Conservation (phyloP, 1,284 basidiomycete genomes). For the Pseudozyma flocculosa region DNA sequence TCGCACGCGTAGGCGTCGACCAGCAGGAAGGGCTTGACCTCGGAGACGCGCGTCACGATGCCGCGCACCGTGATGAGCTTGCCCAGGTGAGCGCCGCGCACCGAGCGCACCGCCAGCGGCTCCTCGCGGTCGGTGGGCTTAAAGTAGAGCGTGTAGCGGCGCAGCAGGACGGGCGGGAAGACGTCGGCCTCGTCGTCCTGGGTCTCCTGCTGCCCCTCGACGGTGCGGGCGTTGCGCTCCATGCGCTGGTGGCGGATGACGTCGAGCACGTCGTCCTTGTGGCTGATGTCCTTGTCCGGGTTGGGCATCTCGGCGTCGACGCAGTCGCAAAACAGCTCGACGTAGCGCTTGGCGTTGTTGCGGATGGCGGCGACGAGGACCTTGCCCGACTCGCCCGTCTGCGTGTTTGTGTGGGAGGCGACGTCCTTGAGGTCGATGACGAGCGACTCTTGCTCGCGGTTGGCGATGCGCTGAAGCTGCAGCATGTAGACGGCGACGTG, state of each 20-base stretch:
- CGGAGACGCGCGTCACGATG: conserved; percentile 96
- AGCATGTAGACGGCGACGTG: conserved; percentile 76
- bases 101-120: conserved; percentile 81
- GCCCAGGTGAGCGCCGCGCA: conserved; percentile 81
- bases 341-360: conserved; percentile 85
- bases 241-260: conserved; percentile 72
- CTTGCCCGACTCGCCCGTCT: conserved; percentile 26
- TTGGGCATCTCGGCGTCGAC: conserved; percentile 71
- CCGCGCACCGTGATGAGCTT: conserved; percentile 92
- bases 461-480: conserved; percentile 89
- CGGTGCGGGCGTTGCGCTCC: conserved; percentile 78
- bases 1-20: conserved; percentile 99
- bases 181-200: conserved; percentile 34
- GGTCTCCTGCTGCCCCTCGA: conserved; percentile 56
- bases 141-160: conserved; percentile 95
- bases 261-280: conserved; percentile 64
- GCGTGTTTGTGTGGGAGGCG: conserved; percentile 58
- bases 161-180: conserved; percentile 77
- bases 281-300: conserved; percentile 77
- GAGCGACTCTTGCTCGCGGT: conserved; percentile 83
- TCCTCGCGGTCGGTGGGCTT: conserved; percentile 67
- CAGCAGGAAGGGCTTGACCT: conserved; percentile 94
- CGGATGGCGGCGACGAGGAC: conserved; percentile 62
- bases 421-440: conserved; percentile 80
- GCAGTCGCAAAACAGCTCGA: conserved; percentile 83